phyloP scores from a whole-genome alignment of 495 filamentous ascomycete species.

The Thermothielavioides terrestris region DNA sequence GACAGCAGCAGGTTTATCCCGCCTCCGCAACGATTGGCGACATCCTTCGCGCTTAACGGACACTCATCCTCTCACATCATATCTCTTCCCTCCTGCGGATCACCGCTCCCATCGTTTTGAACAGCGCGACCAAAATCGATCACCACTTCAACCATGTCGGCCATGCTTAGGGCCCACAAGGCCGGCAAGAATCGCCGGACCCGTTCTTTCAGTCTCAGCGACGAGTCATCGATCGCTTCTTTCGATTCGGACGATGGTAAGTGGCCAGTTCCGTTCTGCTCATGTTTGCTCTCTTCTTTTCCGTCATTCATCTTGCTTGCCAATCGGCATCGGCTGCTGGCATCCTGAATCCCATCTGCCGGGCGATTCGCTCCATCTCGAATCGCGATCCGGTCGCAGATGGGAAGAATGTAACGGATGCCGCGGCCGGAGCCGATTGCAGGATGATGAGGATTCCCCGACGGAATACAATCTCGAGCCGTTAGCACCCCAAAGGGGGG shows the following conservation, averaged over 20 bases:
- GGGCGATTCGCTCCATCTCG: background rate
- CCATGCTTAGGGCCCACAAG: slow-evolving; percentile 1
- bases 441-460: background rate
- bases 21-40: background rate
- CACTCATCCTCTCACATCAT: background rate
- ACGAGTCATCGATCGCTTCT: background rate
- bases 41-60: background rate
- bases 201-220: slow-evolving; percentile 3
- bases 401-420: no score
- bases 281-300: background rate
- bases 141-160: slow-evolving; percentile 3
- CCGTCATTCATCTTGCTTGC: background rate
- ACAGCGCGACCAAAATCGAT: background rate
- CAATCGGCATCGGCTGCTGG: background rate
- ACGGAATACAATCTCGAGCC: no score
- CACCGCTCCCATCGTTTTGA: background rate
- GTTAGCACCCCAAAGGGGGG: background rate
- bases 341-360: background rate
- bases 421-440: no score
- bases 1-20: background rate
- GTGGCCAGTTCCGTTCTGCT: background rate
- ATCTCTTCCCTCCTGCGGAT: background rate
- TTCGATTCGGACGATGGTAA: slow-evolving; percentile 1
- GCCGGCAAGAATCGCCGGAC: background rate
- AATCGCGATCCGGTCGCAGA: no score